A percentile compares a stretch with the other conserved stretches of the same genome.
Evolutionary conservation across 768 basidiomycete species (phyloP).

Genomic region (Leccinum uliginosum): DNA sequence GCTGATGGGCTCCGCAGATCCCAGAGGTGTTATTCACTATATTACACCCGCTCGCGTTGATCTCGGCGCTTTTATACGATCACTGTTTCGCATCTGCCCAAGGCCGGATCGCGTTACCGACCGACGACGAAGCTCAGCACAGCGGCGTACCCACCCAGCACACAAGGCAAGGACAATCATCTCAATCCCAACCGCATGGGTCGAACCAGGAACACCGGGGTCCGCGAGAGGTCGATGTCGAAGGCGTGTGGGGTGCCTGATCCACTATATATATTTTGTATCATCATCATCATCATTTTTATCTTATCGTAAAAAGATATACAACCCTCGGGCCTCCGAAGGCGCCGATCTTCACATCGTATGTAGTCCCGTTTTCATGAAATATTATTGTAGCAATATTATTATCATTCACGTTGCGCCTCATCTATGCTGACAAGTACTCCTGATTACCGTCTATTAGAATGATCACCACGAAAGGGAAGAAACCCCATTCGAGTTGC

Average conservation of each 20-base stretch:
- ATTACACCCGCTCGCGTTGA: conserved; percentile 58
- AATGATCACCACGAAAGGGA: neutral
- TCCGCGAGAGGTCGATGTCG: conserved; percentile 42
- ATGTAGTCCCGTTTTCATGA: neutral
- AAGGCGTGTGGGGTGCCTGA: conserved; percentile 35
- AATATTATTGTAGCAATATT: neutral
- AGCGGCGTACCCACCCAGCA: neutral
- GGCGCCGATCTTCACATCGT: neutral
- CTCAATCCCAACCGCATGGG: neutral
- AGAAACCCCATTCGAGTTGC: neutral
- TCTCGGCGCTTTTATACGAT: conserved; percentile 43
- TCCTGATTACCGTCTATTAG: neutral
- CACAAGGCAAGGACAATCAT: conserved; percentile 7
- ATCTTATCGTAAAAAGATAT: neutral
- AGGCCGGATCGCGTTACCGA: conserved; percentile 41
- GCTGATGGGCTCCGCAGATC: conserved; percentile 37
- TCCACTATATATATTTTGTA: neutral
- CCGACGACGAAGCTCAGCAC: conserved; percentile 30
- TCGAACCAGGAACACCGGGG: conserved; percentile 6
- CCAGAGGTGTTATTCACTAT: conserved; percentile 60
- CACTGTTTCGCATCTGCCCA: conserved; percentile 9
- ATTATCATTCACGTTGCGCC: neutral
- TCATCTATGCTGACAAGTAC: neutral
- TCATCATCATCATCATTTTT: neutral
- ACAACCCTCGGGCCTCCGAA: neutral